Evolutionary conservation across 1,284 basidiomycete genomes (phyloP), one percentile per base, ranked within the genome.

Genomic region (Puccinia hordei): DNA sequence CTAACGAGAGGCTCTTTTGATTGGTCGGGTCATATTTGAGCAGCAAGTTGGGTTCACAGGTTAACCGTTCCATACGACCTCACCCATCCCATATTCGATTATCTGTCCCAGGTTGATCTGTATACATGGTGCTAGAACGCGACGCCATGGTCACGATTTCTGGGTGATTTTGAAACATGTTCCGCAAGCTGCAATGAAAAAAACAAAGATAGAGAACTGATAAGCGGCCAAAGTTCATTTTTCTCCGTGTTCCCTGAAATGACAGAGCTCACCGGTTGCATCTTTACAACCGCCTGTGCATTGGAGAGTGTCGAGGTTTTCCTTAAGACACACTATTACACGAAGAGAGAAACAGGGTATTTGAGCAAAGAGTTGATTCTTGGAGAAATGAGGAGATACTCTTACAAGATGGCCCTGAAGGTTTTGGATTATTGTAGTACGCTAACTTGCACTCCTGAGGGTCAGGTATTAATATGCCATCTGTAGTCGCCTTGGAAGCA

Each of bases 111-210:
- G n/a, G n/a, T n/a, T n/a, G n/a, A 41, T 41, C 38, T 41, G 38
- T 12, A 41, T 12, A 41, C 38, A 41, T 41, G 38, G 38, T 41
- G 38, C 46, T 49, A 49, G 46, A 17, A 49, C 17, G 46, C 17
- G 17, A 15, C 13, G 46, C 46, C 46, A 2, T 49, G 8, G 46
- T 49, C 17, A 2, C 13, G 3, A 3, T 15, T 5, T 59, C 30
- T 59, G 27, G 57, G 57, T 59, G 27, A 59, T 10, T 59, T 59
- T 59, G 57, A 59, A 59, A 15, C 57, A 59, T 4, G 57, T 59
- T 15, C 27, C 24, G 57, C 57, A 59, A 10, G 27, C 57, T 59
- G 5, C 57, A 59, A 3, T 33, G 30, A 33, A 17, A 2, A 30
- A 59, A 30, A 15, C 30, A n/a, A n/a, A n/a, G n/a, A n/a, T 13